Evolutionary conservation across 2,329 filamentous ascomycete species (phyloP).

Genomic region (Gnomoniopsis sp.): DNA sequence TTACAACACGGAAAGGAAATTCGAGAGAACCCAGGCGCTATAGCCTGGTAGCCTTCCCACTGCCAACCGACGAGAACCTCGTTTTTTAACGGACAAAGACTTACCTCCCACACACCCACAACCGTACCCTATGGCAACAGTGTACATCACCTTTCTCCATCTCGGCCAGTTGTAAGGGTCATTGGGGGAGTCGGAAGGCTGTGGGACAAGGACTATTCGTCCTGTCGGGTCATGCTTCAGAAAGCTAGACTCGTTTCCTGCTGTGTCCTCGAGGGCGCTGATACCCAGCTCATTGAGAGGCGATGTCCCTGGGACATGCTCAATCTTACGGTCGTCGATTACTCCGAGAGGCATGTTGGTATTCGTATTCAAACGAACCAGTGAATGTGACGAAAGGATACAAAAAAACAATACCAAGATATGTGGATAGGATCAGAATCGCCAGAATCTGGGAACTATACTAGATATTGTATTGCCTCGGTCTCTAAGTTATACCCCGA

Average conservation of each 20-base stretch:
- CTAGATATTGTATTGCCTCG: not conserved
- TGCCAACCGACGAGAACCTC: no score
- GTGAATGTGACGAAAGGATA: no score
- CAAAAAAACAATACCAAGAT: no score
- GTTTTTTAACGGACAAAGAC: not conserved
- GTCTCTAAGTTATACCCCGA: conserved; percentile 5
- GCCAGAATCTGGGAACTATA: no score
- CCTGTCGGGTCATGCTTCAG: conserved; percentile 26
- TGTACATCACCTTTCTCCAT: conserved; percentile 32
- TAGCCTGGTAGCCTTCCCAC: no score
- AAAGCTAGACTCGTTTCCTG: conserved; percentile 18
- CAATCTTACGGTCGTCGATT: conserved; percentile 23
- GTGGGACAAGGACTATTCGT: conserved; percentile 45
- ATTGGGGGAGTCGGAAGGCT: conserved; percentile 43
- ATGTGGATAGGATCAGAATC: no score
- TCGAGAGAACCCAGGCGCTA: not conserved
- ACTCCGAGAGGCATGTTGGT: conserved; percentile 25
- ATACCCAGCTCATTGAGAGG: conserved; percentile 24
- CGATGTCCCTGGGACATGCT: conserved; percentile 26
- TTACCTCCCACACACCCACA: conserved; percentile 34
- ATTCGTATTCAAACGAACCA: not conserved
- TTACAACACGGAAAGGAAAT: not conserved
- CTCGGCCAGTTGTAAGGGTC: conserved; percentile 46
- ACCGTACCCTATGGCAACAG: no score
- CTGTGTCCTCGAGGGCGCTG: conserved; percentile 17